phyloP scores from a whole-genome alignment of 129 eudicot species.

The Helianthus annuus region DNA sequence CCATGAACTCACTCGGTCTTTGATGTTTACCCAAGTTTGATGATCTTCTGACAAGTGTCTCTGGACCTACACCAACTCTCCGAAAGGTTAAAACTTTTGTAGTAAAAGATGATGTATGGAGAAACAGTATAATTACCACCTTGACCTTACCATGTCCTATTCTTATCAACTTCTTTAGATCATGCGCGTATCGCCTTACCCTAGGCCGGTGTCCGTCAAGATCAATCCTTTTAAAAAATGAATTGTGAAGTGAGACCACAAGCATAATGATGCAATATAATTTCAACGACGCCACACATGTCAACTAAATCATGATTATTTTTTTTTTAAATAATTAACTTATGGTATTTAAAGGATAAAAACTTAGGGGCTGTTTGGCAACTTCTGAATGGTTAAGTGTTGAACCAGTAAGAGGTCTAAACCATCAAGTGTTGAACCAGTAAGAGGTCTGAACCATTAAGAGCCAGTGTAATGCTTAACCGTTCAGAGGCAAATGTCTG shows the following conservation, averaged over 20 bases:
- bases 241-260: slow-evolving; percentile 23
- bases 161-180: slow-evolving; percentile 74
- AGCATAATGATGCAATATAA: slow-evolving; percentile 16
- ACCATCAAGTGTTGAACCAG: too few relatives aligned
- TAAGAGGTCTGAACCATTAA: too few relatives aligned
- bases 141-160: slow-evolving; percentile 92
- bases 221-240: slow-evolving; percentile 65
- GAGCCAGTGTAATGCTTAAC: too few relatives aligned
- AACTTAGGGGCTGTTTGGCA: too few relatives aligned
- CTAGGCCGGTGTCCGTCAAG: slow-evolving; percentile 89
- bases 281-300: slow-evolving; percentile 2
- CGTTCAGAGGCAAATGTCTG: too few relatives aligned
- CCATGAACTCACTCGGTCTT: slow-evolving; percentile 44
- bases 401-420: too few relatives aligned
- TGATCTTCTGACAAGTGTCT: slow-evolving; percentile 63
- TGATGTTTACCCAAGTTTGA: slow-evolving; percentile 45
- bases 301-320: background rate
- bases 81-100: background rate
- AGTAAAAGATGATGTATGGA: background rate
- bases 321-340: too few relatives aligned
- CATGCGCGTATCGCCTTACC: slow-evolving; percentile 79
- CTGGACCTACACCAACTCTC: slow-evolving; percentile 59
- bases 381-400: too few relatives aligned
- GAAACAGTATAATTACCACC: slow-evolving; percentile 28
- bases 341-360: background rate